Evolutionary conservation across 441 rosid genomes (phyloP).

Genomic region (Gossypium lobatum): DNA sequence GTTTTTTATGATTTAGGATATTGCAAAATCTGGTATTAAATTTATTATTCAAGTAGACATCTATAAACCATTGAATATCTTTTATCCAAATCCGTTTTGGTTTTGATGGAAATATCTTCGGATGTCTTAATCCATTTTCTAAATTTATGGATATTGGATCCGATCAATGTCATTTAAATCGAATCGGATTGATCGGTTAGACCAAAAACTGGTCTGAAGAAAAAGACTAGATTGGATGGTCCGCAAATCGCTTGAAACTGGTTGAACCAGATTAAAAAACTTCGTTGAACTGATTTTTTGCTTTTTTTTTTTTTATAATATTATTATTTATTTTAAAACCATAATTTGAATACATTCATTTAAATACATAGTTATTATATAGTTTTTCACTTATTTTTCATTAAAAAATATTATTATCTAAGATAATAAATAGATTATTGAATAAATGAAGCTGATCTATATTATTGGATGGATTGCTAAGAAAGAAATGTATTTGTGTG

Average conservation of each 20-base stretch:
- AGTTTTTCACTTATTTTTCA: too few relatives aligned
- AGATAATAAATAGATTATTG: background rate
- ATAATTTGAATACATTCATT: too few relatives aligned
- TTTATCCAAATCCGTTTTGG: background rate
- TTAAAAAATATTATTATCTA: too few relatives aligned
- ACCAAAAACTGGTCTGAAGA: too few relatives aligned
- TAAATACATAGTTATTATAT: too few relatives aligned
- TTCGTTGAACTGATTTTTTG: too few relatives aligned
- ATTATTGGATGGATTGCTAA: constrained; percentile 3
- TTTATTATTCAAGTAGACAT: background rate
- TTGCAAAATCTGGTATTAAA: background rate
- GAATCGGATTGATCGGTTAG: too few relatives aligned
- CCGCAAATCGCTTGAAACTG: too few relatives aligned
- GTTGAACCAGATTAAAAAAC: too few relatives aligned
- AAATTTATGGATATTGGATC: background rate
- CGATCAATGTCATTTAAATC: background rate
- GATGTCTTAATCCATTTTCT: background rate
- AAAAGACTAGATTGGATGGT: too few relatives aligned
- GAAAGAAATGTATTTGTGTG: background rate
- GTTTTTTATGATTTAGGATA: background rate
- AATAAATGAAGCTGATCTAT: background rate
- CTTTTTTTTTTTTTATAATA: too few relatives aligned
- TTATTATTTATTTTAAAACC: too few relatives aligned
- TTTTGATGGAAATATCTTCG: background rate
- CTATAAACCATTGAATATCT: background rate